These are phyloP conservation scores for Salix koriyanagi DNA, from an alignment of 345 rosid species.

Conservation along the genomic window DNA sequence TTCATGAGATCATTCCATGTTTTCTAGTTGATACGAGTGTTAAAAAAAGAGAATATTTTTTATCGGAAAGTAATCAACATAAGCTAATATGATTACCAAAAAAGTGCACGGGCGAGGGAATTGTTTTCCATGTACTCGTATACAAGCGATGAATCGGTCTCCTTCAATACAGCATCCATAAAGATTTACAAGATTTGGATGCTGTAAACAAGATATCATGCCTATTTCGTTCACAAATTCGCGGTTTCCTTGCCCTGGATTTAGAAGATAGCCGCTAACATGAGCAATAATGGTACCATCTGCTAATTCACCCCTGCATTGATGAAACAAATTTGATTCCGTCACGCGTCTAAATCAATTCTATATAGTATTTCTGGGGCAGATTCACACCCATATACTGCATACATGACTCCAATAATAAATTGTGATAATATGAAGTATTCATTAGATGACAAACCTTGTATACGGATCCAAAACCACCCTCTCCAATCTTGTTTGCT, in stretches of 20 bases:
- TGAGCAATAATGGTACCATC: neutral
- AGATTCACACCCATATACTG: too few relatives aligned
- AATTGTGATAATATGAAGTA: too few relatives aligned
- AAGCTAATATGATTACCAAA: constrained; percentile 39
- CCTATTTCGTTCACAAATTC: constrained; percentile 2
- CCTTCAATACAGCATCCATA: neutral
- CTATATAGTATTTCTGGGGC: neutral
- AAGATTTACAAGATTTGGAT: constrained; percentile 2
- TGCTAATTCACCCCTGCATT: neutral
- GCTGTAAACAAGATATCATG: neutral
- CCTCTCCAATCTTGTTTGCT: constrained; percentile 5
- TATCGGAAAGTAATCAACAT: neutral
- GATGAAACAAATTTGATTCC: too few relatives aligned
- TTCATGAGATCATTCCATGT: neutral
- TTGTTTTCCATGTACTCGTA: constrained; percentile 1
- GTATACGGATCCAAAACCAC: constrained; percentile 3
- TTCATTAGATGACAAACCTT: neutral
- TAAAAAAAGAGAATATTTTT: too few relatives aligned
- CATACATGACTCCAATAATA: too few relatives aligned
- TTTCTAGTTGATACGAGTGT: neutral
- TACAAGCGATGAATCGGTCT: neutral
- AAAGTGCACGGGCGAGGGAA: constrained; percentile 26
- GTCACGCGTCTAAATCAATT: neutral
- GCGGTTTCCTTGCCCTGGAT: neutral
- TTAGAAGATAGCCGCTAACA: neutral